Evolutionary conservation across 2,329 filamentous ascomycete genomes (phyloP).

Genomic region (Colletotrichum melonis): DNA sequence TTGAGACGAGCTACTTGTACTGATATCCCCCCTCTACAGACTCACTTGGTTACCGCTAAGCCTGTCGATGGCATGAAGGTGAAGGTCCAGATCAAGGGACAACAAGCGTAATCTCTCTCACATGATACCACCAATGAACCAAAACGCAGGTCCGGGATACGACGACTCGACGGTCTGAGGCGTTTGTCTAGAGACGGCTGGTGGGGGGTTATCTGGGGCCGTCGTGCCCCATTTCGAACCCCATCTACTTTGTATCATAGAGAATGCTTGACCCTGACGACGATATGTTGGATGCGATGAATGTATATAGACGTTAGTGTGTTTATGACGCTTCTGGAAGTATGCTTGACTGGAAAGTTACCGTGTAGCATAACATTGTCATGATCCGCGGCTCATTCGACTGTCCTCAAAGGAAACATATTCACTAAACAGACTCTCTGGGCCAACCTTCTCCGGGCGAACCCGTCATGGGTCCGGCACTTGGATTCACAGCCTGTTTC

Average conservation of each 20-base stretch:
- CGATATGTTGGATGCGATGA: too few species aligned
- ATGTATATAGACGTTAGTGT: too few species aligned
- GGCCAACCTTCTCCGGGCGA: neutral
- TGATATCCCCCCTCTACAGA: neutral
- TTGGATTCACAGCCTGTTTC: neutral
- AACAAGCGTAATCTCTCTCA: neutral
- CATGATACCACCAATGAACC: neutral
- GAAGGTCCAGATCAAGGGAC: conserved; percentile 17
- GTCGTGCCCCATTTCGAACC: too few species aligned
- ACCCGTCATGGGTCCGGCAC: neutral
- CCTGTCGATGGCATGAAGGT: conserved; percentile 30
- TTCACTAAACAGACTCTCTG: neutral
- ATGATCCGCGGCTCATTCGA: neutral
- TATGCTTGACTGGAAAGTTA: neutral
- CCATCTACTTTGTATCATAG: too few species aligned
- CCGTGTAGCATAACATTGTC: neutral
- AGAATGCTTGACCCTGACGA: too few species aligned
- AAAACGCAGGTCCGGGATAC: neutral
- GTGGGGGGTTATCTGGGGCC: neutral
- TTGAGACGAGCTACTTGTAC: neutral
- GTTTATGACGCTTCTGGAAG: neutral
- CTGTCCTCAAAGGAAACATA: neutral
- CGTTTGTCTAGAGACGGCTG: neutral
- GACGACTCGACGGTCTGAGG: neutral
- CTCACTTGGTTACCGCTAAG: conserved; percentile 26